Conservation (phyloP, 306 rosid genomes). For the Fragaria ananassa region DNA sequence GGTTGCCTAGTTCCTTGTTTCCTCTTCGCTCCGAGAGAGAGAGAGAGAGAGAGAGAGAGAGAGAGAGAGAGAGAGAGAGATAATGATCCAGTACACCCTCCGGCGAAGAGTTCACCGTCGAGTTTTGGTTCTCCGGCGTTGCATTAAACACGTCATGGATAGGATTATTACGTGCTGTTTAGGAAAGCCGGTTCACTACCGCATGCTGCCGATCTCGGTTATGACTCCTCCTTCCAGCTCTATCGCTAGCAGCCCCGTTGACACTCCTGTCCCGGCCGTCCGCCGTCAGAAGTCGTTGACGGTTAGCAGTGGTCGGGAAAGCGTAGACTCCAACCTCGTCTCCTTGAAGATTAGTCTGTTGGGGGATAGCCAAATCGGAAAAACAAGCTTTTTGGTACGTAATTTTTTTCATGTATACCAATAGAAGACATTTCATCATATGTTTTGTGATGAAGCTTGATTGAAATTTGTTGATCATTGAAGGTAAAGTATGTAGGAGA, state of each 20-base stretch:
- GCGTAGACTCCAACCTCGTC: constrained; percentile 65
- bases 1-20: neutral
- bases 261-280: neutral
- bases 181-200: constrained; percentile 44
- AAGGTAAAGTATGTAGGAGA: constrained; percentile 75
- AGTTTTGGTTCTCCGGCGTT: constrained; percentile 53
- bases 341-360: constrained; percentile 76
- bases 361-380: constrained; percentile 84
- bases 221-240: constrained; percentile 11
- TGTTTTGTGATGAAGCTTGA: neutral
- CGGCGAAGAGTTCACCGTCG: constrained; percentile 43
- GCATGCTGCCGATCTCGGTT: constrained; percentile 35
- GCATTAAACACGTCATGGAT: constrained; percentile 48
- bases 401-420: neutral
- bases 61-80: neutral
- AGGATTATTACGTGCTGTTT: constrained; percentile 48
- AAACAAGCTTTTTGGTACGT: constrained; percentile 81
- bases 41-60: neutral
- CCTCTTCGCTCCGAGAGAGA: neutral
- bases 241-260: neutral
- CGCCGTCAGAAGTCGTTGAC: neutral
- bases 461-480: constrained; percentile 9
- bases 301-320: neutral
- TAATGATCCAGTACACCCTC: constrained; percentile 17
- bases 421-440: neutral